Conservation (phyloP, 768 basidiomycete genomes). For the Auricularia sp. region DNA sequence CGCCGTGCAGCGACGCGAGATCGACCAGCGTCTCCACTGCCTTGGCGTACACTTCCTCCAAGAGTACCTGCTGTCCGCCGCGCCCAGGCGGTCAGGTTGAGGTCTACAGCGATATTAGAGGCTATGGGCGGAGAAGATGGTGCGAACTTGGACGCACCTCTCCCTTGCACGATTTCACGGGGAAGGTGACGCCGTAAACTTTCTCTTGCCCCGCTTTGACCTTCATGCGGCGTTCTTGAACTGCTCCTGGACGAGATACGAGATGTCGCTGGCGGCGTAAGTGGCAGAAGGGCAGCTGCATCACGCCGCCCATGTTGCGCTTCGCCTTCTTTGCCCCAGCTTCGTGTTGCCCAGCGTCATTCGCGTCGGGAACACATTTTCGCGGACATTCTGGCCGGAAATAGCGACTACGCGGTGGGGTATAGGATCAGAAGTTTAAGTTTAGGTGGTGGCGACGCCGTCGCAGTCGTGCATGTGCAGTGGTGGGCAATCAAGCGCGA, state of each 20-base stretch:
- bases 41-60: constrained; percentile 93
- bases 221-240: constrained; percentile 84
- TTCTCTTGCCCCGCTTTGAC: constrained; percentile 96
- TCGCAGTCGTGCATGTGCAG: too few species aligned
- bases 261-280: constrained; percentile 94
- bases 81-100: constrained; percentile 94
- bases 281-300: constrained; percentile 99
- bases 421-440: too few species aligned
- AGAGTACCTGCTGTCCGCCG: constrained; percentile 91
- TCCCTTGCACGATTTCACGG: constrained; percentile 81
- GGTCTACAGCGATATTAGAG: constrained; percentile 43
- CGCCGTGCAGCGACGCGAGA: constrained; percentile 90
- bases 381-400: constrained; percentile 85
- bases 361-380: constrained; percentile 92
- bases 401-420: constrained; percentile 34
- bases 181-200: constrained; percentile 91
- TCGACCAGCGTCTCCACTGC: constrained; percentile 96
- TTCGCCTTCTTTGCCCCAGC: constrained; percentile 98
- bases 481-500: too few species aligned
- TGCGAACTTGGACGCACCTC: constrained; percentile 40
- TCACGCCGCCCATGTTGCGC: constrained; percentile 96
- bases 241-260: constrained; percentile 95
- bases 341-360: constrained; percentile 96
- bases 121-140: too few species aligned
- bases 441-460: too few species aligned